phyloP scores from a whole-genome alignment of 306 rosid species.

The Bauhinia variegata region DNA sequence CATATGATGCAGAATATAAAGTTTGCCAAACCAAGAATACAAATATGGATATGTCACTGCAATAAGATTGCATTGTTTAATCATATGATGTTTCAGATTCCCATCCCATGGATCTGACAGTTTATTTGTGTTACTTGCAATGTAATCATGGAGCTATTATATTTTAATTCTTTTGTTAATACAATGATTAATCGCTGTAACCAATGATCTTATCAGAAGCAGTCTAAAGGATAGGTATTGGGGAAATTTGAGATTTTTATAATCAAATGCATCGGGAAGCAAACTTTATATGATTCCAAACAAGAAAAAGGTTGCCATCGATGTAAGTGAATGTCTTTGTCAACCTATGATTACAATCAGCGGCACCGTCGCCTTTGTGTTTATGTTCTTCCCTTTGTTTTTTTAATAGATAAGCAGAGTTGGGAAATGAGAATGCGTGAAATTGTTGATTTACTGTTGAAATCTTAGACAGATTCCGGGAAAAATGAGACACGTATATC shows the following conservation, averaged over 20 bases:
- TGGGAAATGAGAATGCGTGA: too few species aligned
- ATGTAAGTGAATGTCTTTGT: conserved; percentile 45
- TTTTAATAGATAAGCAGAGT: too few species aligned
- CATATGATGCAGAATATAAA: too few species aligned
- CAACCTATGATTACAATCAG: conserved; percentile 55
- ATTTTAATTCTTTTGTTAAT: conserved; percentile 1
- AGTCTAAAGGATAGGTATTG: conserved; percentile 33
- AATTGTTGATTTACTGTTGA: too few species aligned
- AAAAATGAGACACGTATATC: too few species aligned
- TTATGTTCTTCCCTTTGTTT: background rate
- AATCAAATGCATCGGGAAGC: conserved; percentile 43
- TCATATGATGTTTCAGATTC: conserved; percentile 28
- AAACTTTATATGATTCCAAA: conserved; percentile 19
- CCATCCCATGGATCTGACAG: too few species aligned
- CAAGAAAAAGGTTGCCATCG: conserved; percentile 30
- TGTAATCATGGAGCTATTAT: conserved; percentile 27
- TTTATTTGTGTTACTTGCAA: conserved; percentile 24
- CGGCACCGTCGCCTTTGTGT: conserved; percentile 41
- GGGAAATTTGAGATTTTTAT: conserved; percentile 20
- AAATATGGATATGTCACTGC: conserved; percentile 15
- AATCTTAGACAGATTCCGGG: too few species aligned
- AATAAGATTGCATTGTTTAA: conserved; percentile 20
- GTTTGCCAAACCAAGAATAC: too few species aligned
- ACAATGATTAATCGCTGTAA: conserved; percentile 30
- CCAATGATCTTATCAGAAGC: conserved; percentile 41